Conservation (phyloP, 441 rosid genomes). For the Eugenia klotzschiana region DNA sequence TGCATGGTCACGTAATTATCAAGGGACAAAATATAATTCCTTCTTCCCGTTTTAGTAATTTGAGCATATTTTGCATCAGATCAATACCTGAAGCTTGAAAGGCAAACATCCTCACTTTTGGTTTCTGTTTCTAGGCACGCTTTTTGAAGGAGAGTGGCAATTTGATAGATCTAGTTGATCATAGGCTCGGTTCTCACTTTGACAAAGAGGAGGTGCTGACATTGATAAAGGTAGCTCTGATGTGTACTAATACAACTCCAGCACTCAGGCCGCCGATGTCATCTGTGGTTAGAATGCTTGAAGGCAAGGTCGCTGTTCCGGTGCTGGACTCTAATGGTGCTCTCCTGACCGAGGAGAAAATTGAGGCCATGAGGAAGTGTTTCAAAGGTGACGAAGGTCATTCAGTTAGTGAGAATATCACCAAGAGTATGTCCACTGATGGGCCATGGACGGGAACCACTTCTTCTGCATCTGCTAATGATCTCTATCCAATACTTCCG, state of each 20-base stretch:
- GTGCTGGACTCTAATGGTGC: not conserved
- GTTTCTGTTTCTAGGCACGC: not conserved
- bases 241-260: not conserved
- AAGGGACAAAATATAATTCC: not conserved
- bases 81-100: not conserved
- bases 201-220: not conserved
- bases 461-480: not conserved
- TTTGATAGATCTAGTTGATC: not conserved
- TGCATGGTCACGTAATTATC: not conserved
- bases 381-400: not conserved
- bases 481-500: not conserved
- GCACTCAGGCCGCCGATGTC: not conserved
- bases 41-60: not conserved
- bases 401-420: not conserved
- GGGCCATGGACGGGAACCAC: not conserved
- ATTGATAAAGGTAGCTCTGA: not conserved
- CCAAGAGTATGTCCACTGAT: not conserved
- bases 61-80: not conserved
- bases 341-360: not conserved
- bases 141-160: not conserved
- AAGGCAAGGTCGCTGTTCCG: not conserved
- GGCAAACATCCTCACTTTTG: not conserved
- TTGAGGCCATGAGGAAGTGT: slow-evolving; percentile 1
- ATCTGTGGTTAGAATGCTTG: not conserved
- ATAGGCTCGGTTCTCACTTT: not conserved